Percentiles rank a stretch among this genome's conserved stretches.
These are phyloP conservation scores for Alternaria metachromatica DNA, from an alignment of 2,329 filamentous ascomycete genomes.

Conservation along the genomic window DNA sequence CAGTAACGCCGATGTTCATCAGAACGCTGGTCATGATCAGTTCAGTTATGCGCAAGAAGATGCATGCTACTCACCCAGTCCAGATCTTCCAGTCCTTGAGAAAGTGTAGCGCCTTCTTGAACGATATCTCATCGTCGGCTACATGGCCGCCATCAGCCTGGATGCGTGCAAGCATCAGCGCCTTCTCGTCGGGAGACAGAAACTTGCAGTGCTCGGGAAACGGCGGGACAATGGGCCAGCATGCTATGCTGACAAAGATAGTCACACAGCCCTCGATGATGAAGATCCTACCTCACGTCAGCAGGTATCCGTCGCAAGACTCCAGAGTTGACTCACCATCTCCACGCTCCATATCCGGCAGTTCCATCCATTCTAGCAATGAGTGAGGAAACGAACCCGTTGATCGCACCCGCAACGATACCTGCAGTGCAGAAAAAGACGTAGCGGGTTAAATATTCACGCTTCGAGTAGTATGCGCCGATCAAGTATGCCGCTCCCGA, in stretches of 20 bases:
- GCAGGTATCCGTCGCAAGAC: not conserved
- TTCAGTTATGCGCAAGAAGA: not conserved
- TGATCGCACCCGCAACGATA: conserved; percentile 63
- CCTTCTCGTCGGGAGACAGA: conserved; percentile 58
- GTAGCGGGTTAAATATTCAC: conserved; percentile 60
- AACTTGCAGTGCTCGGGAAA: conserved; percentile 58
- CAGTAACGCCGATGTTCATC: conserved; percentile 39
- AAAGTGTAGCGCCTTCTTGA: conserved; percentile 51
- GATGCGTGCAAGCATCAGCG: conserved; percentile 60
- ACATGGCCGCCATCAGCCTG: conserved; percentile 55
- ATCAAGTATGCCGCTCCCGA: conserved; percentile 40
- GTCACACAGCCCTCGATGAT: conserved; percentile 67
- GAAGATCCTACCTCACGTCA: conserved; percentile 55
- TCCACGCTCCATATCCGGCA: conserved; percentile 32
- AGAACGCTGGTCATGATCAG: conserved; percentile 20
- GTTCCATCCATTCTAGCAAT: conserved; percentile 40
- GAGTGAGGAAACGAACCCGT: conserved; percentile 59
- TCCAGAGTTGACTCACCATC: conserved; percentile 30
- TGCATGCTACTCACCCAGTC: conserved; percentile 53
- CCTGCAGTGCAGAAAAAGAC: conserved; percentile 62
- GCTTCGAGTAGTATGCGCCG: conserved; percentile 55
- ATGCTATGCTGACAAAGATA: conserved; percentile 54
- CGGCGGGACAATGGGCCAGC: conserved; percentile 59
- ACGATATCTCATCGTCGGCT: conserved; percentile 54
- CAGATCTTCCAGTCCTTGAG: conserved; percentile 64